Evolutionary conservation across 768 basidiomycete species (phyloP).

Genomic region (Amanita polypyramis): DNA sequence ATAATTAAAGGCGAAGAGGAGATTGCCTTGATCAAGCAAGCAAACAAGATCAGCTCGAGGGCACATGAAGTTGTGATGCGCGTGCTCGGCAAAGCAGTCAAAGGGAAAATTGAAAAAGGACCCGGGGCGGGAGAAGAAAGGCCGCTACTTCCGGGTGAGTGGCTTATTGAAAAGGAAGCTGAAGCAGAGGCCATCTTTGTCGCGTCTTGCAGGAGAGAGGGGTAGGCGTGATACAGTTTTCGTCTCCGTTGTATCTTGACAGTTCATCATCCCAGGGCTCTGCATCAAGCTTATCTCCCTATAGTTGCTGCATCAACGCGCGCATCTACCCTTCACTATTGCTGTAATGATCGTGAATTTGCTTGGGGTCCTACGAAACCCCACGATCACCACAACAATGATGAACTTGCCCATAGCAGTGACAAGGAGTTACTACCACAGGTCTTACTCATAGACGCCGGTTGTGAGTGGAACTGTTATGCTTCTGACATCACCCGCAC

Average conservation of each 20-base stretch:
- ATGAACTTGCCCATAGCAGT: conserved; percentile 30
- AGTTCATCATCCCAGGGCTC: conserved; percentile 35
- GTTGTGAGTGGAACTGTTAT: conserved; percentile 70
- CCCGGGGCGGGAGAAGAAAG: conserved; percentile 33
- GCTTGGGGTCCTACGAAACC: conserved; percentile 68
- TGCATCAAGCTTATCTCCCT: conserved; percentile 85
- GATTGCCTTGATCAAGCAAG: conserved; percentile 63
- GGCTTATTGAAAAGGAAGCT: conserved; percentile 86
- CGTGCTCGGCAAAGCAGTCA: conserved; percentile 68
- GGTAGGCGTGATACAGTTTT: conserved; percentile 36
- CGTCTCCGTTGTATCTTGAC: background rate
- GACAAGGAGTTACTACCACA: conserved; percentile 42
- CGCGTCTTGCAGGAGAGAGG: conserved; percentile 79
- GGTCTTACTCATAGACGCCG: conserved; percentile 88
- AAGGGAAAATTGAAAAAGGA: conserved; percentile 37
- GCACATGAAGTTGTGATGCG: conserved; percentile 93
- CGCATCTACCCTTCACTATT: conserved; percentile 89
- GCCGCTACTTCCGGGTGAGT: conserved; percentile 63
- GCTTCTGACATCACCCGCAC: conserved; percentile 61
- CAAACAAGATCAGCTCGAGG: conserved; percentile 77
- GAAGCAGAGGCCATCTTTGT: conserved; percentile 94
- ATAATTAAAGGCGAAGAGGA: conserved; percentile 70
- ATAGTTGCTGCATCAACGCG: conserved; percentile 84
- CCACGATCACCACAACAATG: conserved; percentile 44
- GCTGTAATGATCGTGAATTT: conserved; percentile 83